Evolutionary conservation across 2,329 filamentous ascomycete species (phyloP), one percentile per base, ranked within the genome.

Genomic region (Onygena corvina): DNA sequence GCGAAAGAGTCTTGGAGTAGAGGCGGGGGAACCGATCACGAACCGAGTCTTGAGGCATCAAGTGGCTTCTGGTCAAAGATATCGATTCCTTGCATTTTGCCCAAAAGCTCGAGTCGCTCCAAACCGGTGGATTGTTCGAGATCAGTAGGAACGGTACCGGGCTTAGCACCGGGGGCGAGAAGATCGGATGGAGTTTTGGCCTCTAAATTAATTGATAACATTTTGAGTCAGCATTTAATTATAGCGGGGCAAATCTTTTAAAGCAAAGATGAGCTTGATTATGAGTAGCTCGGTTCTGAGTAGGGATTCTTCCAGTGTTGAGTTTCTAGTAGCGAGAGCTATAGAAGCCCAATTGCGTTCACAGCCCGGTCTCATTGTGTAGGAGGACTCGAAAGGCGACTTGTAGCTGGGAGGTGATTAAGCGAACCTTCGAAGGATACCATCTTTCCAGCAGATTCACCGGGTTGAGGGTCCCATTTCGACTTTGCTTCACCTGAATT

Each of bases 61-160:
- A 98, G 80, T 56, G 92, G 92, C 71, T 81, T 83, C 92, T 96
- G 94, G 74, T 98, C 89, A 75, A 98, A 98, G 67, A 96, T 76
- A 67, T 98, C 92, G 62, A 95, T 76, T 59, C 92, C 89, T 77
- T 96, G 87, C 84, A 96, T 94, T 81, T 98, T 98, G 73, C 92
- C 92, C 68, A 98, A 77, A 64, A 98, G 92, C 74, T 98, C 92
- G 61, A 98, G 80, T 80, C 92, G 89, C 77, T 98, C 92, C 53
- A 96, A 78, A 85, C 92, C 92, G 61, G 92, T 96, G 53, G 92
- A 74, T 71, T 98, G 92, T 70, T 96, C 88, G 67, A 94, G 71
- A 71, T 98, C 92, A 72, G 86, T 93, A 58, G 92, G 87, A 59
- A 98, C 76, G 67, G 84, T 85, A 66, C 92, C 90, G 57, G 81